Conservation (phyloP, 805 yeast species). For the Metschnikowia matae region DNA sequence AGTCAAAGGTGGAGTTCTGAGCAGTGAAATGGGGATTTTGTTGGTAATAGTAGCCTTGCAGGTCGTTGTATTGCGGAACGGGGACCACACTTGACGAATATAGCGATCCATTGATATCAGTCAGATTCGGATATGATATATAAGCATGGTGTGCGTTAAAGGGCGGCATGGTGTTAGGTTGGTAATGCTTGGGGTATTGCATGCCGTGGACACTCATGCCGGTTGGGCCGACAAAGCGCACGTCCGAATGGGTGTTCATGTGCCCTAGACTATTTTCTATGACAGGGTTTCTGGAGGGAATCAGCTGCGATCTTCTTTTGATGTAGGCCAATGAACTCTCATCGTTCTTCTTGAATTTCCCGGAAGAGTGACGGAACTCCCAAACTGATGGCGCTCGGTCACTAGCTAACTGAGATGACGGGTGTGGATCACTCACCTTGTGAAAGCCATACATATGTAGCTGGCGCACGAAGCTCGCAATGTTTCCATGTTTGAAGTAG, state of each 20-base stretch:
- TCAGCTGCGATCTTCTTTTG: slow-evolving; percentile 45
- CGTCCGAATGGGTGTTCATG: background rate
- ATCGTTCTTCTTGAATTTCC: slow-evolving; percentile 47
- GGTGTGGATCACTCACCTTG: slow-evolving; percentile 54
- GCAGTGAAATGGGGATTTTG: background rate
- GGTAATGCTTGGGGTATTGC: background rate
- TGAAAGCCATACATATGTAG: slow-evolving; percentile 96
- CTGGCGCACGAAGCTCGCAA: slow-evolving; percentile 89
- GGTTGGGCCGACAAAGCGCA: background rate
- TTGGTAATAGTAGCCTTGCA: background rate
- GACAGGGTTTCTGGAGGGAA: slow-evolving; percentile 11
- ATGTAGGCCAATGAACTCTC: slow-evolving; percentile 42
- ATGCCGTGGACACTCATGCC: background rate
- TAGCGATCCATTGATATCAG: background rate
- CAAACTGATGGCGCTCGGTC: slow-evolving; percentile 38
- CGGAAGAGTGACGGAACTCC: slow-evolving; percentile 54
- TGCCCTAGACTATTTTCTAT: background rate
- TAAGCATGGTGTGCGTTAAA: background rate
- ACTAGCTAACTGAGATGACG: slow-evolving; percentile 3
- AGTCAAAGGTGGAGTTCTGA: background rate
- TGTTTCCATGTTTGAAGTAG: slow-evolving; percentile 91
- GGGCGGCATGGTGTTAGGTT: background rate
- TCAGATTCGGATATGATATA: background rate
- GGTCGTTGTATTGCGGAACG: background rate
- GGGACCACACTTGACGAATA: background rate